Conservation (phyloP, 2,329 filamentous ascomycete species). For the Trichoderma sp. region DNA sequence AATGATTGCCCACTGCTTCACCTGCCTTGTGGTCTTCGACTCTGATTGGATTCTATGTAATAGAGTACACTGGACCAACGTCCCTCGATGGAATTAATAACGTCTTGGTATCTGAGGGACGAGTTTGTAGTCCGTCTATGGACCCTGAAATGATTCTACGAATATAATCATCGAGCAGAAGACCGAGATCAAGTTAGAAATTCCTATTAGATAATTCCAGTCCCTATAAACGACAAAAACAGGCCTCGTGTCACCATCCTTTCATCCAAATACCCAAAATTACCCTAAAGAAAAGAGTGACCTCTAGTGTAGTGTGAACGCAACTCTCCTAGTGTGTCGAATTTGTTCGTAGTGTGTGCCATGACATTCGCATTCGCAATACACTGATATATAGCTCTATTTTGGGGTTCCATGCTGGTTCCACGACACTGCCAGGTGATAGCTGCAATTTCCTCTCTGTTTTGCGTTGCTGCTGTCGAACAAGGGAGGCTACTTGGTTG, state of each 20-base stretch:
- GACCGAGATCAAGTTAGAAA: neutral
- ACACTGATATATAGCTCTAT: neutral
- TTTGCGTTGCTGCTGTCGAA: too few species aligned
- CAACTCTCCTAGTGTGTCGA: neutral
- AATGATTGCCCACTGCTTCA: neutral
- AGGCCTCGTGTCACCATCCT: neutral
- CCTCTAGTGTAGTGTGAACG: neutral
- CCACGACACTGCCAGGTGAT: too few species aligned
- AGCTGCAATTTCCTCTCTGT: too few species aligned
- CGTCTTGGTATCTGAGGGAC: neutral
- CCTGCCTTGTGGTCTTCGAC: neutral
- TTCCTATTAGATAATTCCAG: neutral
- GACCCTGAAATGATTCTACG: neutral
- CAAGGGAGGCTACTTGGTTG: too few species aligned
- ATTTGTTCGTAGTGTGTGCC: neutral
- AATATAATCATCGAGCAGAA: fast-evolving
- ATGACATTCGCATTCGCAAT: neutral
- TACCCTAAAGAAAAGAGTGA: fast-evolving
- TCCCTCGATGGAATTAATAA: neutral
- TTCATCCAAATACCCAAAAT: fast-evolving
- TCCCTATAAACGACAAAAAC: neutral
- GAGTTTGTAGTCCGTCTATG: neutral
- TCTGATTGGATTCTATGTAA: neutral
- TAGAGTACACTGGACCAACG: neutral
- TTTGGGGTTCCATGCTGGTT: neutral